These are phyloP conservation scores for Elsinoe necatrix DNA, from an alignment of 2,329 filamentous ascomycete species.

Conservation along the genomic window DNA sequence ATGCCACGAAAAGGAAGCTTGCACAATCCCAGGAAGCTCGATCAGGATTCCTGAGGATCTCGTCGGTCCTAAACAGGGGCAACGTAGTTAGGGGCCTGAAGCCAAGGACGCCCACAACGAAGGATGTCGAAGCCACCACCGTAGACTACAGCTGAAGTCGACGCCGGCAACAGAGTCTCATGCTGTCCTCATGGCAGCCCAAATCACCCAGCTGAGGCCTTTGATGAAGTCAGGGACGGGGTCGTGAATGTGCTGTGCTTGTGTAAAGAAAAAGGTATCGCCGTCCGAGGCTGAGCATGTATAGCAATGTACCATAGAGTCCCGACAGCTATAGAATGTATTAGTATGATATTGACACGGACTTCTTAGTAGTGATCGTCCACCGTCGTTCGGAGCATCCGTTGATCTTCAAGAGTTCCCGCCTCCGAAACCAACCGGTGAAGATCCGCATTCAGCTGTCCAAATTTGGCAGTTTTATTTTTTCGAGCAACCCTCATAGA, in stretches of 20 bases:
- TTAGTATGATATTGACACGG: too few species aligned
- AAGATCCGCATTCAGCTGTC: slow-evolving; percentile 9
- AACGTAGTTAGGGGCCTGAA: not conserved
- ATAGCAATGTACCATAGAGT: too few species aligned
- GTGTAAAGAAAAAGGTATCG: too few species aligned
- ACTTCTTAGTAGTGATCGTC: slow-evolving; percentile 3
- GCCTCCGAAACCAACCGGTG: not conserved
- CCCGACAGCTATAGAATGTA: too few species aligned
- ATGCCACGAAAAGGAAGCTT: not conserved
- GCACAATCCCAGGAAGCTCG: not conserved
- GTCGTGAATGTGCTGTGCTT: too few species aligned
- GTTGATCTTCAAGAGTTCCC: not conserved
- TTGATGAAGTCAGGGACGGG: too few species aligned
- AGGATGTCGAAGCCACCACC: slow-evolving; percentile 10
- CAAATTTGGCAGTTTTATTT: not conserved
- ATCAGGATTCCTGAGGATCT: not conserved
- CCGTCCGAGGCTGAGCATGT: too few species aligned
- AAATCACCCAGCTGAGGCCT: too few species aligned
- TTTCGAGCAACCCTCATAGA: not conserved
- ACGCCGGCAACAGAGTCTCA: not conserved
- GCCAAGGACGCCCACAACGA: not conserved
- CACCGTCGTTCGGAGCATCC: slow-evolving; percentile 12
- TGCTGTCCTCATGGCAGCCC: not conserved
- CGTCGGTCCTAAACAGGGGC: not conserved
- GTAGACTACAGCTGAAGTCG: not conserved